These are phyloP conservation scores for Saitozyma sp. DNA, from an alignment of 768 basidiomycete species.

Conservation along the genomic window DNA sequence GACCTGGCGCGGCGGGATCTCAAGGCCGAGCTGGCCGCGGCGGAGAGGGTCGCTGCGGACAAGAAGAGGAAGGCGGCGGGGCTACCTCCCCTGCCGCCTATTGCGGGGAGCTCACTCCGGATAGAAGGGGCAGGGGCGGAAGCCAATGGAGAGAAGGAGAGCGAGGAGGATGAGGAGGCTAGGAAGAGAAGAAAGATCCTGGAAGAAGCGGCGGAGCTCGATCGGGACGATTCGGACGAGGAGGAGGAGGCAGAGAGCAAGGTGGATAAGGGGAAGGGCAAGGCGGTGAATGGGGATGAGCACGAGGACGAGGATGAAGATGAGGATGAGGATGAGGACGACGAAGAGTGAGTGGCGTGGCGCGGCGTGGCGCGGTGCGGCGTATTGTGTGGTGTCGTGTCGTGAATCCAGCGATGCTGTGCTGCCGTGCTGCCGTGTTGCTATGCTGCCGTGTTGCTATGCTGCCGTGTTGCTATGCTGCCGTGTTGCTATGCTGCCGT, in stretches of 20 bases:
- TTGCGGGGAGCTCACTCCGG: slow-evolving; percentile 56
- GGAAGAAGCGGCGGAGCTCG: slow-evolving; percentile 80
- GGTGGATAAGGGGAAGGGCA: slow-evolving; percentile 48
- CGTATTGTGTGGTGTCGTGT: slow-evolving; percentile 1
- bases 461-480: background rate
- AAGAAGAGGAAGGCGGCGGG: slow-evolving; percentile 93
- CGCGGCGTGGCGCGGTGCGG: too few relatives aligned
- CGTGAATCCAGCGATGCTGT: background rate
- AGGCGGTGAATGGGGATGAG: slow-evolving; percentile 52
- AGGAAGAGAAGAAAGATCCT: slow-evolving; percentile 84
- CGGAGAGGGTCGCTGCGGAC: slow-evolving; percentile 82
- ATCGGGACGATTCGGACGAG: slow-evolving; percentile 84
- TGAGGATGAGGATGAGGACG: slow-evolving; percentile 55
- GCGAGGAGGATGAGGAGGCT: slow-evolving; percentile 64
- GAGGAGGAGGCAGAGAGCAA: slow-evolving; percentile 56
- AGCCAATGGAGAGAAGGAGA: slow-evolving; percentile 7
- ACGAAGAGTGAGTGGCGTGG: too few relatives aligned
- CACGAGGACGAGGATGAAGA: slow-evolving; percentile 52
- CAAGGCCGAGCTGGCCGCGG: slow-evolving; percentile 74
- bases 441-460: too few relatives aligned
- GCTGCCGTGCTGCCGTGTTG: too few relatives aligned
- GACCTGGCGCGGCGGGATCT: slow-evolving; percentile 81
- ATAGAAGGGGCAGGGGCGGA: slow-evolving; percentile 54
- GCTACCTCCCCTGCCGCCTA: slow-evolving; percentile 52
- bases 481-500: background rate